Evolutionary conservation across 305 asterid genomes (phyloP).

Genomic region (Rubia peregrina): DNA sequence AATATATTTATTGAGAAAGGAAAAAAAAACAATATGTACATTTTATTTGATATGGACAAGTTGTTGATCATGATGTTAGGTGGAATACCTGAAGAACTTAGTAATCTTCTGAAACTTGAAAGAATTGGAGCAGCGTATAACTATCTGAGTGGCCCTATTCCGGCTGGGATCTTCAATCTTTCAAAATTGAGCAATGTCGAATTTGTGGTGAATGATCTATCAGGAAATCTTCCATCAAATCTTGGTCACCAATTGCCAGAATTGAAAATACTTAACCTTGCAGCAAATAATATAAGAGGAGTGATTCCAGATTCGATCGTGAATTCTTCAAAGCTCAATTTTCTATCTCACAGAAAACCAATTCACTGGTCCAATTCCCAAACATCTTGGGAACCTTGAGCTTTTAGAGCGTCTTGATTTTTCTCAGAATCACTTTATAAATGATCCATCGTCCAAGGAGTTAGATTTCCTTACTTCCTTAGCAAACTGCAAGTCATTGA

Average conservation of each 20-base stretch:
- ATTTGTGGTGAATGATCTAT: not conserved
- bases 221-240: slow-evolving; percentile 4
- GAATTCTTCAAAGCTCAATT: not conserved
- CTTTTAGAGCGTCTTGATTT: not conserved
- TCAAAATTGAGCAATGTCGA: not conserved
- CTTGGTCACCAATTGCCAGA: not conserved
- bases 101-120: slow-evolving; percentile 4
- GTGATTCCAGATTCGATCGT: not conserved
- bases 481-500: not conserved
- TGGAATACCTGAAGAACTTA: slow-evolving; percentile 1
- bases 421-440: not conserved
- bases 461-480: slow-evolving; percentile 9
- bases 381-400: slow-evolving; percentile 7
- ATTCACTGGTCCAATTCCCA: slow-evolving; percentile 14
- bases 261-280: not conserved
- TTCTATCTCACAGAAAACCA: not conserved
- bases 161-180: not conserved
- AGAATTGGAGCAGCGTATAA: not conserved
- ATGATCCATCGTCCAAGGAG: not conserved
- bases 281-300: not conserved
- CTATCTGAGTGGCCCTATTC: not conserved
- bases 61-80: not conserved
- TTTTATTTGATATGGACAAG: not conserved
- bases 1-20: no score
- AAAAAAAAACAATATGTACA: not conserved